Conservation (phyloP, 345 rosid genomes). For the Corchorus capsularis region DNA sequence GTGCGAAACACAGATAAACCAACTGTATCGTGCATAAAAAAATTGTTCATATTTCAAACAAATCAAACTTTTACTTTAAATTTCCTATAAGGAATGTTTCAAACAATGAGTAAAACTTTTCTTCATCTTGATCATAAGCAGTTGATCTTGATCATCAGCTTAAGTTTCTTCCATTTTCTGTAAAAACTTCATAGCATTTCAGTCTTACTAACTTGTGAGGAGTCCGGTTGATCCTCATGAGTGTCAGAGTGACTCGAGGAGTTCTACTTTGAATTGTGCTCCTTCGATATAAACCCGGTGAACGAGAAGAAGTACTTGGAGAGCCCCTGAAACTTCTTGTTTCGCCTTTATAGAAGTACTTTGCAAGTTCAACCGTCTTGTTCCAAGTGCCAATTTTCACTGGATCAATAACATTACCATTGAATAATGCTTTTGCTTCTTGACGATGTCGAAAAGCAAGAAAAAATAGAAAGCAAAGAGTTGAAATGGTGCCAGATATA, state of each 20-base stretch:
- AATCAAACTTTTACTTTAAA: too few relatives aligned
- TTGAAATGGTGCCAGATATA: slow-evolving; percentile 35
- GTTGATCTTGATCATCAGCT: background rate
- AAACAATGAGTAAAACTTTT: too few relatives aligned
- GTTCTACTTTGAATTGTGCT: slow-evolving; percentile 16
- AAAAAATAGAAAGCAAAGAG: slow-evolving; percentile 36
- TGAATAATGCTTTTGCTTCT: background rate
- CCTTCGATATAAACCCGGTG: slow-evolving; percentile 13
- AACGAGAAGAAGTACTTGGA: background rate
- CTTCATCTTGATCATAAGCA: too few relatives aligned
- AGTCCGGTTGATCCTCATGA: background rate
- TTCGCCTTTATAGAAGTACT: slow-evolving; percentile 16
- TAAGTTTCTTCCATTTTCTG: background rate
- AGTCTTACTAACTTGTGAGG: background rate
- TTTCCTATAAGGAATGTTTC: too few relatives aligned
- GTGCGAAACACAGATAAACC: too few relatives aligned
- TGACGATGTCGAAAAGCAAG: too few relatives aligned
- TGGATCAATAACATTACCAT: slow-evolving; percentile 2
- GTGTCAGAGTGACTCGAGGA: background rate
- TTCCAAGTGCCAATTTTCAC: slow-evolving; percentile 16
- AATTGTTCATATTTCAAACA: too few relatives aligned
- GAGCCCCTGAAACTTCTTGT: background rate
- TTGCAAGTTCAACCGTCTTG: slow-evolving; percentile 11
- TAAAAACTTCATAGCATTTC: slow-evolving; percentile 22
- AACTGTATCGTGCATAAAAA: too few relatives aligned